Conservation (phyloP, 306 rosid species). For the Myrica gale region DNA sequence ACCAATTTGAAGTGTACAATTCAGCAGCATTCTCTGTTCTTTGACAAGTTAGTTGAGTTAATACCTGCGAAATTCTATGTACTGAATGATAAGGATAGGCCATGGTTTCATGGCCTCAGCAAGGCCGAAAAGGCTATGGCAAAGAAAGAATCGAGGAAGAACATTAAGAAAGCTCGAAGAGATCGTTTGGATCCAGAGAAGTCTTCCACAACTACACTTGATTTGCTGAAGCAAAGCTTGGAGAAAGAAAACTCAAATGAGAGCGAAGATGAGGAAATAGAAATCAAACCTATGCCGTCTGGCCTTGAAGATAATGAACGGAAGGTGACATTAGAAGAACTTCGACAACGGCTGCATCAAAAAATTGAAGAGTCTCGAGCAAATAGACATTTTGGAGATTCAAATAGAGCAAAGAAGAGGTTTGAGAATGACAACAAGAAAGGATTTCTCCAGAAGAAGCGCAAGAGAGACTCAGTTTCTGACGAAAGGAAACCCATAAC, state of each 20-base stretch:
- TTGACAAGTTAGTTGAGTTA: constrained; percentile 75
- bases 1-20: constrained; percentile 49
- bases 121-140: constrained; percentile 54
- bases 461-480: constrained; percentile 46
- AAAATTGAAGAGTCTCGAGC: constrained; percentile 40
- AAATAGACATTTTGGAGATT: constrained; percentile 32
- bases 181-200: constrained; percentile 72
- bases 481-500: constrained; percentile 32
- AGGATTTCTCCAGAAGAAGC: constrained; percentile 32
- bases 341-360: constrained; percentile 40
- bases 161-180: constrained; percentile 66
- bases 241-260: constrained; percentile 34
- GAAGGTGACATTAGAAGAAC: constrained; percentile 50
- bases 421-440: constrained; percentile 27
- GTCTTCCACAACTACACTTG: constrained; percentile 60
- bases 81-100: constrained; percentile 53
- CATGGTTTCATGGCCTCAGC: constrained; percentile 87
- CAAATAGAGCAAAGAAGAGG: constrained; percentile 45
- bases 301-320: constrained; percentile 34
- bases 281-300: constrained; percentile 30
- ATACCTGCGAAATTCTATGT: constrained; percentile 83
- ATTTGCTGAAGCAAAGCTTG: constrained; percentile 44
- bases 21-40: constrained; percentile 55
- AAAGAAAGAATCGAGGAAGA: constrained; percentile 68
- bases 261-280: constrained; percentile 32